Percentiles rank a stretch among this genome's conserved stretches.
Conservation (phyloP, 2,329 filamentous ascomycete species). For the Ceratocystis ficicola region DNA sequence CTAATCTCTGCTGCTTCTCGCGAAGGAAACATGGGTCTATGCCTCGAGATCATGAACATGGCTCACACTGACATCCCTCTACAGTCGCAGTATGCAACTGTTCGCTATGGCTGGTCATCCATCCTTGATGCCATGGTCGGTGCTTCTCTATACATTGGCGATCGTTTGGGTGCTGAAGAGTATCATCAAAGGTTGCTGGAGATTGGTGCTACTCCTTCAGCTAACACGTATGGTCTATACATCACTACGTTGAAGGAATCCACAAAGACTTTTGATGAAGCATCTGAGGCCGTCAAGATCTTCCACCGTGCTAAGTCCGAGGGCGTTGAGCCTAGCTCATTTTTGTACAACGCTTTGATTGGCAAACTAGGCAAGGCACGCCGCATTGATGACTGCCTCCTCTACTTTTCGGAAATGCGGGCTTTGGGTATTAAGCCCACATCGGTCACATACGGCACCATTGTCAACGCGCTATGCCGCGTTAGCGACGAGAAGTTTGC, state of each 20-base stretch:
- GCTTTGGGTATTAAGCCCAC: slow-evolving; percentile 84
- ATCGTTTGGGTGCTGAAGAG: slow-evolving; percentile 67
- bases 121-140: slow-evolving; percentile 96
- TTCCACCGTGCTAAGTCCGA: slow-evolving; percentile 89
- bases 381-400: slow-evolving; percentile 93
- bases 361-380: slow-evolving; percentile 96
- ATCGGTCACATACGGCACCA: slow-evolving; percentile 93
- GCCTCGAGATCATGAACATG: slow-evolving; percentile 78
- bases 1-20: slow-evolving; percentile 83
- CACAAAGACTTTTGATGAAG: slow-evolving; percentile 94
- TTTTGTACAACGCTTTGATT: slow-evolving; percentile 95
- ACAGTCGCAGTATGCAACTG: slow-evolving; percentile 68
- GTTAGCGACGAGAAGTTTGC: slow-evolving; percentile 97
- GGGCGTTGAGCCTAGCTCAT: slow-evolving; percentile 89
- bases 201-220: slow-evolving; percentile 82
- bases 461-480: slow-evolving; percentile 93
- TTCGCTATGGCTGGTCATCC: slow-evolving; percentile 90
- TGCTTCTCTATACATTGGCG: slow-evolving; percentile 71
- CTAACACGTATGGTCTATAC: slow-evolving; percentile 96
- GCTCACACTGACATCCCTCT: slow-evolving; percentile 81
- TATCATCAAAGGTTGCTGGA: slow-evolving; percentile 86
- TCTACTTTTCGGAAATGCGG: slow-evolving; percentile 98
- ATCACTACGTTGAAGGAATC: slow-evolving; percentile 98
- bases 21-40: slow-evolving; percentile 66
- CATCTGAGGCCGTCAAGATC: slow-evolving; percentile 91